phyloP scores from a whole-genome alignment of 2,329 filamentous ascomycete genomes.

The Colletotrichum siamense region DNA sequence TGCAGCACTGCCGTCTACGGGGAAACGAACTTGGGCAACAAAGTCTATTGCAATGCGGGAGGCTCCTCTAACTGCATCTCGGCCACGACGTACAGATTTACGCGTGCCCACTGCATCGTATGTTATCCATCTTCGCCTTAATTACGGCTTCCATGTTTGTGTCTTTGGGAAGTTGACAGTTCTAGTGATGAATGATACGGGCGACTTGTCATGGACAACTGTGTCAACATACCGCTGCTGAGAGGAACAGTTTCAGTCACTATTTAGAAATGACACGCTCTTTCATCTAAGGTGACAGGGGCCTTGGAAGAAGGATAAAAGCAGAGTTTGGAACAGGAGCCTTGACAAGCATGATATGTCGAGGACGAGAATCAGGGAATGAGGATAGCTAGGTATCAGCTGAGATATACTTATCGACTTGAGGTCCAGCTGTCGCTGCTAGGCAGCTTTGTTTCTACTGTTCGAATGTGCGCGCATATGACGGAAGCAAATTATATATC shows the following conservation, averaged over 20 bases:
- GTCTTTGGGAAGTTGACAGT: background rate
- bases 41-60: background rate
- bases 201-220: background rate
- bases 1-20: background rate
- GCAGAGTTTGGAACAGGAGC: background rate
- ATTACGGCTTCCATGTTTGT: background rate
- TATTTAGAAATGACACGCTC: background rate
- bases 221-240: background rate
- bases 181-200: background rate
- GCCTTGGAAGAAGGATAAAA: background rate
- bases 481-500: too few relatives aligned
- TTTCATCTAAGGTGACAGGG: background rate
- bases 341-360: background rate
- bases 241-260: background rate
- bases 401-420: rapidly evolving
- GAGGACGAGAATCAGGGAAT: background rate
- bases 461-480: background rate
- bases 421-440: background rate
- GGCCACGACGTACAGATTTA: background rate
- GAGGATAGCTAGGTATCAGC: background rate
- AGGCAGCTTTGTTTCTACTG: background rate
- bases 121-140: rapidly evolving
- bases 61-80: background rate
- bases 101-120: background rate
- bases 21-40: background rate